Evolutionary conservation across 202 grass and related monocot species (phyloP), one percentile per base, ranked within the genome.

Genomic region (Zoysia matrella): DNA sequence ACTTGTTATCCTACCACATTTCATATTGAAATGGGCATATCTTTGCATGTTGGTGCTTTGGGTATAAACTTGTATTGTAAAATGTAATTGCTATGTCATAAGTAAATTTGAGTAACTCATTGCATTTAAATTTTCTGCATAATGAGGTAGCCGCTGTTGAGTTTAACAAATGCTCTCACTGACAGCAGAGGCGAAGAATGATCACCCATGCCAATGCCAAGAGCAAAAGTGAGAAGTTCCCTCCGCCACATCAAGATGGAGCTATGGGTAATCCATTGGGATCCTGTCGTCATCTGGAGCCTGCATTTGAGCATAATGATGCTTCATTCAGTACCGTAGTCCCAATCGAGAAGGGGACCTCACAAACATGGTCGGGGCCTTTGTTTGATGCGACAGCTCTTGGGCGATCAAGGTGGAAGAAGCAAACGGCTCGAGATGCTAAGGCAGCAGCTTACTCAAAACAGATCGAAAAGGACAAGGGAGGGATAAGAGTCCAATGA

Each of bases 221-320:
- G 77, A 91, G 86, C 67, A 94, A 94, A 84, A 94, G 91, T 66
- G 91, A 94, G 61, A 94, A 94, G 83, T 94, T 94, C 18, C 91
- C 91, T 40, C 91, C 91, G 0, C 88, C 91, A 1, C 91, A 91
- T 69, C 91, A 94, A 76, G 91, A 94, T 66, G 91, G 91, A 65
- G 91, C 78, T 8, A 86, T 84, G 22, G 88, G 88, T 58, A 85
- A 89, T 73, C 88, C 78, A 3, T 77, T 86, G 51, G 88, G 88
- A 78, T 86, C 79, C 41, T 69, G 68, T 67, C 88, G 60, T 54
- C 74, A 69, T 48, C 54, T 89, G 73, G 83, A 89, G 53, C 83
- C 83, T 40, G 78, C 74, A 47, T 86, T 82, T 65, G 83, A 89
- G 67, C 83, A 85, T 15, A 83, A 77, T 54, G 88, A 89, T 2